Percentiles rank a stretch among this genome's conserved stretches.
Evolutionary conservation across 2,329 filamentous ascomycete species (phyloP).

Genomic region (Xylaria sp.): DNA sequence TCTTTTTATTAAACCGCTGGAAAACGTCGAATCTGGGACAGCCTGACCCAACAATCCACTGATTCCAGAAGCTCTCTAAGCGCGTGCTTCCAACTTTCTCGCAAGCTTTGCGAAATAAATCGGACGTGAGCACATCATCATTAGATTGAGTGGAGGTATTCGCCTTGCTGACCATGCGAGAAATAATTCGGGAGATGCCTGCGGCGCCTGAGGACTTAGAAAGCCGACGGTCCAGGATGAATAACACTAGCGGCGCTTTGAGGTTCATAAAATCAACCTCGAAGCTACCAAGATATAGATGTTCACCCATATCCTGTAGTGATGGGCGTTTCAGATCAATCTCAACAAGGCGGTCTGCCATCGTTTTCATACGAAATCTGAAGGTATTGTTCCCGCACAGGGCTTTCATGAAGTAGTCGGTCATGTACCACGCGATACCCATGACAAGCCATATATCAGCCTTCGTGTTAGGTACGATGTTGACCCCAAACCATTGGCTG

Average conservation of each 20-base stretch:
- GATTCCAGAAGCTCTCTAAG: conserved; percentile 89
- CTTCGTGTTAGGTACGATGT: conserved; percentile 84
- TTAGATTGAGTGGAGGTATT: conserved; percentile 71
- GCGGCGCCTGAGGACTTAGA: conserved; percentile 87
- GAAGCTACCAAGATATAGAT: conserved; percentile 83
- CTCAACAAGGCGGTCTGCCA: conserved; percentile 84
- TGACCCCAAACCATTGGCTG: conserved; percentile 94
- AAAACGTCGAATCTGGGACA: conserved; percentile 89
- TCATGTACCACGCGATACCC: conserved; percentile 94
- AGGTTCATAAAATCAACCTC: conserved; percentile 90
- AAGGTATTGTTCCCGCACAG: conserved; percentile 96
- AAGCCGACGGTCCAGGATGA: conserved; percentile 91
- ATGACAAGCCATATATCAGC: conserved; percentile 89
- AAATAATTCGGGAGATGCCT: conserved; percentile 86
- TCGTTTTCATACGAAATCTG: conserved; percentile 85
- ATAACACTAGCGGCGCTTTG: conserved; percentile 91
- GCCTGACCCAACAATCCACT: conserved; percentile 90
- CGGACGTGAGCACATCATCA: conserved; percentile 78
- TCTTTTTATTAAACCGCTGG: conserved; percentile 97
- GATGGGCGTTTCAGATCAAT: conserved; percentile 85
- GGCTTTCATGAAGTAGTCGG: conserved; percentile 89
- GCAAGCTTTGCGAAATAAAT: conserved; percentile 82
- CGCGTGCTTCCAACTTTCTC: conserved; percentile 90
- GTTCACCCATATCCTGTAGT: conserved; percentile 80
- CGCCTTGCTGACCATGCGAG: conserved; percentile 85